Evolutionary conservation across 1,139 yeast genomes (phyloP).

Genomic region (Sporopachydermia cereana): DNA sequence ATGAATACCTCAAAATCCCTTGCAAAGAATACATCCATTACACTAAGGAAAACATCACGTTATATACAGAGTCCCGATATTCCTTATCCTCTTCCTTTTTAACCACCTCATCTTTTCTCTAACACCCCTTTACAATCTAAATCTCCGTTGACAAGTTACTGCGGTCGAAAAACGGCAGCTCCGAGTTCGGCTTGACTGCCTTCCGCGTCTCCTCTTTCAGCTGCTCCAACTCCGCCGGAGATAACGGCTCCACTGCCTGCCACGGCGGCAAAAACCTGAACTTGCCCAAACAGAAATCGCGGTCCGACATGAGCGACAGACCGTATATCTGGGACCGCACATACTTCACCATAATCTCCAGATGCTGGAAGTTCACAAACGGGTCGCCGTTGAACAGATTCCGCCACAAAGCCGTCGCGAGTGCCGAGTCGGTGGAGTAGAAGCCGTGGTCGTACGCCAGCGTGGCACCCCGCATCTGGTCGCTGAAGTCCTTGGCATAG

Average conservation of each 20-base stretch:
- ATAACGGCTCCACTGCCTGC: constrained; percentile 61
- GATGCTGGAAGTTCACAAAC: constrained; percentile 68
- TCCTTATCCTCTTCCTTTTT: too few species aligned
- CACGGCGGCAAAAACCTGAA: constrained; percentile 82
- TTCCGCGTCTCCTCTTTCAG: not conserved
- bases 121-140: too few species aligned
- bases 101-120: too few species aligned
- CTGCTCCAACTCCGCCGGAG: constrained; percentile 27
- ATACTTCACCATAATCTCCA: constrained; percentile 81
- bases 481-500: constrained; percentile 80
- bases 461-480: constrained; percentile 81
- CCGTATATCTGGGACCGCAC: constrained; percentile 84
- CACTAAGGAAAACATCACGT: too few species aligned
- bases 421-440: constrained; percentile 52
- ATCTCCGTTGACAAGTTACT: not conserved
- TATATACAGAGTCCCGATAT: too few species aligned
- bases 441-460: constrained; percentile 92
- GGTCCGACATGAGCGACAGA: constrained; percentile 70
- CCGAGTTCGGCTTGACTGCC: not conserved
- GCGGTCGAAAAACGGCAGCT: not conserved
- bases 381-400: constrained; percentile 80
- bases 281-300: constrained; percentile 87
- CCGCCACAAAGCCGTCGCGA: constrained; percentile 88
- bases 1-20: too few species aligned
- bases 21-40: too few species aligned